A percentile compares a stretch with the other conserved stretches of the same genome.
Conservation (phyloP, 2,329 filamentous ascomycete species). For the Curvularia lunata region DNA sequence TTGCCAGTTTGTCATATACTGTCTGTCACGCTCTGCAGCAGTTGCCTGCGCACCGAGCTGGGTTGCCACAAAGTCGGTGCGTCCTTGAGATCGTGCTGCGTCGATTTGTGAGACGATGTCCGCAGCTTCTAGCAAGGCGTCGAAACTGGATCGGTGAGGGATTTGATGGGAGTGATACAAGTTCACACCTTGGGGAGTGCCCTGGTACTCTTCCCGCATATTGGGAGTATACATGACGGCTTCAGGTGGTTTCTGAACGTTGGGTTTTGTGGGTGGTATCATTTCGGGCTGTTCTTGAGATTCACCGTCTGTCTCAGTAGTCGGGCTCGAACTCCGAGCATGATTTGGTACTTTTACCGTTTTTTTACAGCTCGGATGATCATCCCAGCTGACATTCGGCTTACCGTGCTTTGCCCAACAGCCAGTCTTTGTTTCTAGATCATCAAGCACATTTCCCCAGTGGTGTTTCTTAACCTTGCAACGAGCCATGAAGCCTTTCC, state of each 20-base stretch:
- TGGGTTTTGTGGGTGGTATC: conserved; percentile 26
- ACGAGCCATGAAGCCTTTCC: conserved; percentile 32
- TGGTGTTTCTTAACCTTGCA: conserved; percentile 45
- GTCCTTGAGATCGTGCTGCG: conserved; percentile 31
- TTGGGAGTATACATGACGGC: conserved; percentile 14
- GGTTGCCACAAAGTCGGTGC: conserved; percentile 32
- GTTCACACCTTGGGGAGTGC: background rate
- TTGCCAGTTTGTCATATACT: conserved; percentile 11
- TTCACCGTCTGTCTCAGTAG: background rate
- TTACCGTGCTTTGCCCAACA: conserved; percentile 44
- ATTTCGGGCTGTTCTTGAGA: conserved; percentile 11
- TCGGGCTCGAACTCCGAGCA: background rate
- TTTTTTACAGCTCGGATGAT: conserved; percentile 37
- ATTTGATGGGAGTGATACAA: conserved; percentile 14
- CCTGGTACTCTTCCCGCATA: background rate
- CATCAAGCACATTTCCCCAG: conserved; percentile 35
- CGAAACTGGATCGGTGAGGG: conserved; percentile 24
- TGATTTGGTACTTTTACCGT: background rate
- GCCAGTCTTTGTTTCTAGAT: conserved; percentile 35
- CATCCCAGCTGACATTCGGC: conserved; percentile 40
- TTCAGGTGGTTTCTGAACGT: conserved; percentile 21
- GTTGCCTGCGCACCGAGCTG: conserved; percentile 31
- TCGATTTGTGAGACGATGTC: conserved; percentile 35
- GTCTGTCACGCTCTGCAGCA: conserved; percentile 20
- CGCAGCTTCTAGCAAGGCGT: conserved; percentile 34